Conservation (phyloP, 768 basidiomycete genomes). For the Artomyces pyxidatus region DNA sequence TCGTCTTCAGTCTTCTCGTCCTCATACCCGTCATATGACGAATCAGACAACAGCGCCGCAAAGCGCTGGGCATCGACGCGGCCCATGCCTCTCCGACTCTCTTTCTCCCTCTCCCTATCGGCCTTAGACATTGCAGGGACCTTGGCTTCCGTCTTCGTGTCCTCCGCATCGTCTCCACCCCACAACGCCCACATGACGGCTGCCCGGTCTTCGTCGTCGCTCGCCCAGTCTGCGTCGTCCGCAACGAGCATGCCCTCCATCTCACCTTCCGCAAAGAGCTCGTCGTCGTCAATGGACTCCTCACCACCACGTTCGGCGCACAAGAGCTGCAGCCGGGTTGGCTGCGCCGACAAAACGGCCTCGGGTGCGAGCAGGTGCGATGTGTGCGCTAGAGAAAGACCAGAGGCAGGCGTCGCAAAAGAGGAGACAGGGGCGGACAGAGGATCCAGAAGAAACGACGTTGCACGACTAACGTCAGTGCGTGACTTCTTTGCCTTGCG, state of each 20-base stretch:
- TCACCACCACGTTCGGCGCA: constrained; percentile 49
- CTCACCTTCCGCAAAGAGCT: constrained; percentile 64
- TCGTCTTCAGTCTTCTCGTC: background rate
- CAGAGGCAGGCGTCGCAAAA: constrained; percentile 16
- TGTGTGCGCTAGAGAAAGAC: constrained; percentile 18
- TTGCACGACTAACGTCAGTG: constrained; percentile 35
- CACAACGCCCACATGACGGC: constrained; percentile 8
- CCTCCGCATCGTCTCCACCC: constrained; percentile 14
- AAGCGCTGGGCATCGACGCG: background rate
- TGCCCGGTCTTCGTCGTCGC: constrained; percentile 14
- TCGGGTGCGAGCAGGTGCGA: constrained; percentile 49
- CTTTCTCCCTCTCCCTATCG: background rate
- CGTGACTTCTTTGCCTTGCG: constrained; percentile 27
- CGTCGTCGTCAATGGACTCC: constrained; percentile 53
- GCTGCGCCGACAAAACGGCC: constrained; percentile 24
- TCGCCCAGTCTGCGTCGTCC: constrained; percentile 18
- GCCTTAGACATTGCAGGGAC: constrained; percentile 2
- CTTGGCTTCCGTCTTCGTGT: constrained; percentile 18
- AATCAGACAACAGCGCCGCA: background rate
- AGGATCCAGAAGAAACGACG: constrained; percentile 53
- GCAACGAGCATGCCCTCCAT: constrained; percentile 52
- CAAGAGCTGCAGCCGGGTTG: constrained; percentile 63
- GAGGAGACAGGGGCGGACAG: constrained; percentile 20
- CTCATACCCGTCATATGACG: background rate
- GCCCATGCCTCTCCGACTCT: constrained; percentile 8